Percentiles rank a stretch among this genome's conserved stretches.
Conservation (phyloP, 1,139 yeast genomes). For the Pichia sp. region DNA sequence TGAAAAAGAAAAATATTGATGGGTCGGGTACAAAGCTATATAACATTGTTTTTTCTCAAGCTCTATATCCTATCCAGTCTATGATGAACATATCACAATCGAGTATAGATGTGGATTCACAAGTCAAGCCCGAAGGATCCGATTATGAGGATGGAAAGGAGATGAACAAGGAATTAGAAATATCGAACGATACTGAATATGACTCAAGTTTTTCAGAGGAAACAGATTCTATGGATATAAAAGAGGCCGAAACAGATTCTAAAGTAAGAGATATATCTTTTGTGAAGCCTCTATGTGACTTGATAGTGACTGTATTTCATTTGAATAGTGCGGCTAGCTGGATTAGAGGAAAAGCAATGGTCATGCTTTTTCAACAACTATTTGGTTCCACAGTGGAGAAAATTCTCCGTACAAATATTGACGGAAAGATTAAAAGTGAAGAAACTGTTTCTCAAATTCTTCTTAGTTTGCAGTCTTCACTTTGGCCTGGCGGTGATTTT, state of each 20-base stretch:
- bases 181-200: not conserved
- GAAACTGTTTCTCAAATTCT: slow-evolving; percentile 43
- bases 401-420: slow-evolving; percentile 48
- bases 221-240: no score
- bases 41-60: slow-evolving; percentile 35
- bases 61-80: slow-evolving; percentile 14
- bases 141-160: no score
- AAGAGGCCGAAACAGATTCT: no score
- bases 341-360: slow-evolving; percentile 79
- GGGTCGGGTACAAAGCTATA: slow-evolving; percentile 39
- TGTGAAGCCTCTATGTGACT: slow-evolving; percentile 77
- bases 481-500: slow-evolving; percentile 64
- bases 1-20: slow-evolving; percentile 25
- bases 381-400: slow-evolving; percentile 86
- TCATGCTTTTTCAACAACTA: slow-evolving; percentile 75
- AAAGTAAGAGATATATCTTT: slow-evolving; percentile 33
- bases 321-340: slow-evolving; percentile 61
- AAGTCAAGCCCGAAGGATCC: no score
- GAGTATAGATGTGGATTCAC: no score
- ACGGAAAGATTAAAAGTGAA: slow-evolving; percentile 36
- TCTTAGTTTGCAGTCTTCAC: slow-evolving; percentile 33
- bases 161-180: no score
- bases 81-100: no score
- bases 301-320: slow-evolving; percentile 64
- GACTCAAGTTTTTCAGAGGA: slow-evolving; percentile 11